Evolutionary conservation across 805 yeast species (phyloP).

Genomic region (Candida stauntonica): DNA sequence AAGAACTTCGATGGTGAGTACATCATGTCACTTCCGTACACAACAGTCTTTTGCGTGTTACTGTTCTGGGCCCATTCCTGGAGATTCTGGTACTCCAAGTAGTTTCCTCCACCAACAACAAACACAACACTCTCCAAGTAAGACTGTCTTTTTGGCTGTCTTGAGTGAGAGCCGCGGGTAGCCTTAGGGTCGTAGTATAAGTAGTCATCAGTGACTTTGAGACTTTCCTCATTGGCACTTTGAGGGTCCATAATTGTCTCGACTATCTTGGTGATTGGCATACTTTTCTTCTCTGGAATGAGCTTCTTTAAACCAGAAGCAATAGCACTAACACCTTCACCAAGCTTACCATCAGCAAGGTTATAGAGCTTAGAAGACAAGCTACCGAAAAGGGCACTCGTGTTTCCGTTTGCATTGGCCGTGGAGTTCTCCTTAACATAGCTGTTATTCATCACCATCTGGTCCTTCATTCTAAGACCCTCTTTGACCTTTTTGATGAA

Average conservation of each 20-base stretch:
- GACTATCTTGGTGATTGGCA: conserved; percentile 86
- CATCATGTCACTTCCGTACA: conserved; percentile 84
- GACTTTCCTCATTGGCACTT: conserved; percentile 55
- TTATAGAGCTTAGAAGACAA: conserved; percentile 75
- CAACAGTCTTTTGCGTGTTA: conserved; percentile 48
- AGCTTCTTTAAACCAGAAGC: conserved; percentile 84
- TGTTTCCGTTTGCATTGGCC: conserved; percentile 25
- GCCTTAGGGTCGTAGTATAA: conserved; percentile 83
- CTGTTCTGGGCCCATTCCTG: conserved; percentile 71
- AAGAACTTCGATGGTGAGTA: conserved; percentile 67
- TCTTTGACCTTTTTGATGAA: conserved; percentile 84
- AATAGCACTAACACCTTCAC: conserved; percentile 86
- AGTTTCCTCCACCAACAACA: conserved; percentile 96
- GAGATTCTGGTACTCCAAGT: conserved; percentile 87
- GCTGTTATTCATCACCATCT: conserved; percentile 31
- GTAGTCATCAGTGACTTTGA: conserved; percentile 81
- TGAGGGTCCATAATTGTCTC: conserved; percentile 88
- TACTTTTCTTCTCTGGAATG: conserved; percentile 80
- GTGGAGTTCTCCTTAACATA: conserved; percentile 27
- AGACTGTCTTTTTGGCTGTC: conserved; percentile 79
- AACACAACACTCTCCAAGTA: conserved; percentile 83
- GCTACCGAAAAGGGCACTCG: conserved; percentile 63
- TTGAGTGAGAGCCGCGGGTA: conserved; percentile 83
- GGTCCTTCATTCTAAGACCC: conserved; percentile 49
- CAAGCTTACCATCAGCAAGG: conserved; percentile 72